Base-by-base conservation (phyloP, 2,329 filamentous ascomycete genomes). In the Alternaria gansuensis region DNA sequence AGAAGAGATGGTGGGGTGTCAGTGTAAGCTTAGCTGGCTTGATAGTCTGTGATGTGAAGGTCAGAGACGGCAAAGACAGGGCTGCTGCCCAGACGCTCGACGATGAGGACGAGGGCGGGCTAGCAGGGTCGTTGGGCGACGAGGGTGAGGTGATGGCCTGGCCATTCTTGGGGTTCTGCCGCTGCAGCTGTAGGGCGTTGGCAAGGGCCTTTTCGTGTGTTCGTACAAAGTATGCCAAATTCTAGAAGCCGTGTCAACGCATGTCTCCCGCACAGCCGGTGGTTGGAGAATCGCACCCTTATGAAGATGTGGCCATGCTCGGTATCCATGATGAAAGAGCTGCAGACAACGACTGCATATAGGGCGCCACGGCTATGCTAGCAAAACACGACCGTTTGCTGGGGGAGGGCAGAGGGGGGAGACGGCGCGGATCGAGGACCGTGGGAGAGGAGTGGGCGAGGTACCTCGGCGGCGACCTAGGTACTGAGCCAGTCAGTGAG, bases 161-260 rank as follows among this genome's bases (percentile, higher is more conserved):
- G 55, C 71, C 72, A 87, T 93, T 88, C 71, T 89, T 90, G 39
- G 84, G 81, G 63, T 87, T 85, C 72, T 91, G 89, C 70, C 91
- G 88, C 77, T 90, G 89, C 70, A 96, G 85, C 78, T 97, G 94
- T 63, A 97, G 83, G 71, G 94, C 94, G 82, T 98, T 98, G 75
- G 95, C 95, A 64, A 99, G 87, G 36, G 93, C 94, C 81, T 96
- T 96, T 81, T 99, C 95, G 82, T 99, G 93, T 55, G 93, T 97
- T 64, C 93, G 92, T 80, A 99, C 93, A 80, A 97, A 98, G 81
- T 90, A 90, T 76, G 94, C 93, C 77, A 99, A 86, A 85, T 96
- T 95, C 94, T 97, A 77, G 29, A 57, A 57, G 45, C 43, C 36
- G 59, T 62, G 70, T 80, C 62, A 81, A 78, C 63, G 37, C 54